These are phyloP conservation scores for Mortierella claussenii DNA, from an alignment of 192 early-diverging fungal genomes.

Conservation along the genomic window DNA sequence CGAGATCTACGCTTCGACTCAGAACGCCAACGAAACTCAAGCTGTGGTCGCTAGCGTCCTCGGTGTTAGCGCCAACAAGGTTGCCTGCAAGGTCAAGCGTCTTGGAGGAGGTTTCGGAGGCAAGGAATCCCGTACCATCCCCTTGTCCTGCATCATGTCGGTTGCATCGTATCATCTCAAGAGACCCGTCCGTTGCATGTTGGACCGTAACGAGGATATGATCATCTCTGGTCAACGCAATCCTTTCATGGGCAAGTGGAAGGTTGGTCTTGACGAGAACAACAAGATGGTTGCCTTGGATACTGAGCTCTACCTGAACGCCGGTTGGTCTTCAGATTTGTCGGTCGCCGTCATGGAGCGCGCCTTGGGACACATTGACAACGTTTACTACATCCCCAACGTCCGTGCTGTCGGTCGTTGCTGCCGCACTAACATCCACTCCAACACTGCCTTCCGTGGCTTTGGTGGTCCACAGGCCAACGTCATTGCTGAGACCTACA, in stretches of 20 bases:
- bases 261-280: constrained; percentile 73
- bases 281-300: constrained; percentile 77
- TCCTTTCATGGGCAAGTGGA: constrained; percentile 83
- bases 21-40: constrained; percentile 82
- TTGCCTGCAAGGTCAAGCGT: constrained; percentile 83
- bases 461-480: constrained; percentile 90
- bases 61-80: constrained; percentile 75
- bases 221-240: constrained; percentile 77
- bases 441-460: constrained; percentile 89
- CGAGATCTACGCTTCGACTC: constrained; percentile 82
- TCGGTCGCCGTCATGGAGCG: constrained; percentile 78
- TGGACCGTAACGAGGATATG: constrained; percentile 91
- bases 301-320: constrained; percentile 66
- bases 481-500: constrained; percentile 81
- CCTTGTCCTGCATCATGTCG: constrained; percentile 70
- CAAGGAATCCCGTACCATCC: constrained; percentile 74
- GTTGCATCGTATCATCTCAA: constrained; percentile 75
- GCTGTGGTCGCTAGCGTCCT: constrained; percentile 74
- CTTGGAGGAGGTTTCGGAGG: constrained; percentile 93
- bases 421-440: constrained; percentile 85
- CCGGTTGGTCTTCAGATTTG: constrained; percentile 74
- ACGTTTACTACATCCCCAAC: constrained; percentile 82
- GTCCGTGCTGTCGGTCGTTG: constrained; percentile 71
- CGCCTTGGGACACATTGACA: constrained; percentile 79
- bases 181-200: constrained; percentile 78